A percentile compares a stretch with the other conserved stretches of the same genome.
phyloP scores from a whole-genome alignment of 192 early-diverging fungal species.

The Coemansia brasiliensis region DNA sequence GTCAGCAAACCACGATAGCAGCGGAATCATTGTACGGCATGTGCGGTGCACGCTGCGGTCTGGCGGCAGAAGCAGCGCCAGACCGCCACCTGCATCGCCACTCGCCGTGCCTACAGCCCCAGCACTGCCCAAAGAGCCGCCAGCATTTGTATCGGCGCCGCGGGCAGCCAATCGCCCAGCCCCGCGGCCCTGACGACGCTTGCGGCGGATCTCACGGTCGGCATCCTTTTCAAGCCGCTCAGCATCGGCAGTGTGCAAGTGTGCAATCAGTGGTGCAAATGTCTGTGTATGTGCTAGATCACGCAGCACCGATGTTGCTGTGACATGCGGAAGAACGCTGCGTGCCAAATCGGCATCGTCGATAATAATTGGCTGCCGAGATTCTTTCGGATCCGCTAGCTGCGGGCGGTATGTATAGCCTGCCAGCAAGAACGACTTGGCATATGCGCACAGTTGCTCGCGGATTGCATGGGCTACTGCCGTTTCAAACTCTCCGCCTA shows the following conservation, averaged over 20 bases:
- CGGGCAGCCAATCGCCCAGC: constrained; percentile 18
- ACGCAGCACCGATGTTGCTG: constrained; percentile 40
- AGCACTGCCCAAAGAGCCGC: constrained; percentile 1
- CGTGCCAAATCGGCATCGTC: constrained; percentile 77
- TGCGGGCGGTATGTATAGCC: constrained; percentile 78
- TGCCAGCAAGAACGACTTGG: constrained; percentile 78
- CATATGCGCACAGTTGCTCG: constrained; percentile 86
- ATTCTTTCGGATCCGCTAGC: constrained; percentile 31
- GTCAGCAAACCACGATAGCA: constrained; percentile 48
- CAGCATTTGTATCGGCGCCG: background rate
- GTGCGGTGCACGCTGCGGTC: constrained; percentile 47
- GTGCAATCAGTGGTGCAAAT: constrained; percentile 65
- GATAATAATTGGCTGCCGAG: constrained; percentile 11
- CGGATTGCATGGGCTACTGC: constrained; percentile 91
- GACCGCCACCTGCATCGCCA: background rate
- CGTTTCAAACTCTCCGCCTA: constrained; percentile 88
- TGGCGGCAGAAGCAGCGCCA: constrained; percentile 4
- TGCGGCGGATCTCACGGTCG: constrained; percentile 80
- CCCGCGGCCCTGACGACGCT: constrained; percentile 79
- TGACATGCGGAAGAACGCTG: constrained; percentile 68
- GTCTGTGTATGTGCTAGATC: constrained; percentile 54
- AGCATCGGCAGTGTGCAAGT: constrained; percentile 68
- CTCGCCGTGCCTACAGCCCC: background rate
- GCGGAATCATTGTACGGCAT: constrained; percentile 42
- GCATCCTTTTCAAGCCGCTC: constrained; percentile 83